Evolutionary conservation across 2,329 filamentous ascomycete genomes (phyloP).

Genomic region (Epichloe sibirici): DNA sequence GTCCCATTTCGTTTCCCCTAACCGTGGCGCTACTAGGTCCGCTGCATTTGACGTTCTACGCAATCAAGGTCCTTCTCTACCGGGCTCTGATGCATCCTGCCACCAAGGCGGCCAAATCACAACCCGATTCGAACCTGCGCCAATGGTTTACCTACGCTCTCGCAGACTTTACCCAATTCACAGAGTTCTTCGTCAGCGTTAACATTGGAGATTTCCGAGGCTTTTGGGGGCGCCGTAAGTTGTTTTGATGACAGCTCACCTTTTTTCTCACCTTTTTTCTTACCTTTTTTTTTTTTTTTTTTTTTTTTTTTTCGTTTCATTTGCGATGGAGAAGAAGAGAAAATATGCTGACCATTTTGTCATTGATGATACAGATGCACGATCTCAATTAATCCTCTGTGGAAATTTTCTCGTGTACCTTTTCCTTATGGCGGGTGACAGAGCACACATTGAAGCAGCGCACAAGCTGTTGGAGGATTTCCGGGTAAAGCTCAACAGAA

Average conservation of each 20-base stretch:
- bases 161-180: constrained; percentile 24
- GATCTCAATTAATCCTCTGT: constrained; percentile 33
- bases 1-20: too few relatives aligned
- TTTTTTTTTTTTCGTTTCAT: neutral
- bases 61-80: constrained; percentile 28
- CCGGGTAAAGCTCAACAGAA: constrained; percentile 23
- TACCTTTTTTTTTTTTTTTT: too few relatives aligned
- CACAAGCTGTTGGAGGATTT: constrained; percentile 25
- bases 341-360: neutral
- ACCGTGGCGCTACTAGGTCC: constrained; percentile 15
- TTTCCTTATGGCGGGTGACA: constrained; percentile 29
- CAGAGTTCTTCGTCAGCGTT: constrained; percentile 24
- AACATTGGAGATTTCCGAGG: constrained; percentile 24
- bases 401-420: constrained; percentile 37
- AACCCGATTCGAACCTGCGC: constrained; percentile 22
- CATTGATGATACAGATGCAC: constrained; percentile 13
- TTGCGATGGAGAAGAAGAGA: neutral
- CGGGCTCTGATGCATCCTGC: constrained; percentile 34
- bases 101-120: constrained; percentile 26
- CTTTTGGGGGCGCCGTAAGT: constrained; percentile 34
- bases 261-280: too few relatives aligned
- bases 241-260: neutral
- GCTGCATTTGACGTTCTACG: constrained; percentile 30
- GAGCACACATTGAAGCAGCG: constrained; percentile 20
- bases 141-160: constrained; percentile 23